phyloP scores from a whole-genome alignment of 345 rosid species.

The Eucalyptus fibrosa region DNA sequence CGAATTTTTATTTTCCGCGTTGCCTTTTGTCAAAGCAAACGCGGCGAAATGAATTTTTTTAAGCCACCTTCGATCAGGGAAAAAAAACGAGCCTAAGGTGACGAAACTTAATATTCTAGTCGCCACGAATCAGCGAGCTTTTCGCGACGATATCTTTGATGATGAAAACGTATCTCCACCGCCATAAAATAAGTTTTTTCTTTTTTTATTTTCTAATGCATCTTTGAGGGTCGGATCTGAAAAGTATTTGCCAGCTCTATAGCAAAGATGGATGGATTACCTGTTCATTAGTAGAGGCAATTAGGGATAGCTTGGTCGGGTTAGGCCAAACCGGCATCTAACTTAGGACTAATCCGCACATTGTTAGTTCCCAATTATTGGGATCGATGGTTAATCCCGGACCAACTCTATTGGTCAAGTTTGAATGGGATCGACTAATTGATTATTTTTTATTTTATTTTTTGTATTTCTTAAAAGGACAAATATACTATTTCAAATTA shows the following conservation, averaged over 20 bases:
- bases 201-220: background rate
- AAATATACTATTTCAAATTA: background rate
- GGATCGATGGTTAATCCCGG: fast-evolving
- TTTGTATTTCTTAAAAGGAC: background rate
- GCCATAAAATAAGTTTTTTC: no score
- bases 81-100: background rate
- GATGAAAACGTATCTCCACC: background rate
- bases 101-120: background rate
- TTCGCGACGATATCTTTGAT: background rate
- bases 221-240: background rate
- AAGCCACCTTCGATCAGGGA: no score
- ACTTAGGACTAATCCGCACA: fast-evolving
- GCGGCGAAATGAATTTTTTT: background rate
- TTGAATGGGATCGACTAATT: no score
- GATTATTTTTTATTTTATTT: no score
- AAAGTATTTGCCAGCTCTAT: background rate
- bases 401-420: background rate
- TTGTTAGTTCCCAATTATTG: no score
- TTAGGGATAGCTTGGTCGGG: background rate
- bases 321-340: fast-evolving
- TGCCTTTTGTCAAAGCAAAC: background rate
- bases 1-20: background rate
- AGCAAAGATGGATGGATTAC: background rate
- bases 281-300: background rate
- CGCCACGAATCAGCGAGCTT: background rate